These are phyloP conservation scores for Pharnaceum exiguum DNA, from an alignment of 148 eudicot genomes.

Conservation along the genomic window DNA sequence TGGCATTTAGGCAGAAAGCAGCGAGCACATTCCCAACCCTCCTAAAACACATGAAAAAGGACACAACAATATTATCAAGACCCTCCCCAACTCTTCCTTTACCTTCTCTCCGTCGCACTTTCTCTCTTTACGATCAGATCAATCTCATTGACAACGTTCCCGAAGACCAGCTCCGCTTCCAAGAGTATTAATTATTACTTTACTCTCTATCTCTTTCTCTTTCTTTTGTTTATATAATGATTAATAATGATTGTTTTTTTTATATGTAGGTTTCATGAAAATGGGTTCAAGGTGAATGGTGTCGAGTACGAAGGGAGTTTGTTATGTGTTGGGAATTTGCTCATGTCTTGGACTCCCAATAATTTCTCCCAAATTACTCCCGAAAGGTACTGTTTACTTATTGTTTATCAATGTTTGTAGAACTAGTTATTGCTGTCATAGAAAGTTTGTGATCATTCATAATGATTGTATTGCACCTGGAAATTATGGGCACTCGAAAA, in stretches of 20 bases:
- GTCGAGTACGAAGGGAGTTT: conserved; percentile 79
- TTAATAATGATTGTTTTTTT: neutral
- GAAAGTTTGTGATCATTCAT: no score
- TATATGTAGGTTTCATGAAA: conserved; percentile 54
- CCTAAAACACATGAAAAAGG: conserved; percentile 46
- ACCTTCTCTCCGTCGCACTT: conserved; percentile 84
- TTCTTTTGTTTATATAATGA: neutral
- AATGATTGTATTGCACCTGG: no score
- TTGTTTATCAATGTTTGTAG: no score
- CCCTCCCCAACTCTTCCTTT: conserved; percentile 35
- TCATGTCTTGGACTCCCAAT: conserved; percentile 78
- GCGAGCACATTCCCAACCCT: conserved; percentile 59
- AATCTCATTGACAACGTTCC: conserved; percentile 87
- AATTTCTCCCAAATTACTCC: conserved; percentile 63
- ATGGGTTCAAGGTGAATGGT: conserved; percentile 79
- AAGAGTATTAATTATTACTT: conserved; percentile 33
- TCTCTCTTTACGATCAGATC: conserved; percentile 92
- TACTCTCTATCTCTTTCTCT: no score
- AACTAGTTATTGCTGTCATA: no score
- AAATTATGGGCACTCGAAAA: no score
- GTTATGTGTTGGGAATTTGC: conserved; percentile 77
- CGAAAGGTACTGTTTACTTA: conserved; percentile 43
- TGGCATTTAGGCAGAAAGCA: conserved; percentile 64
- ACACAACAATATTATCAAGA: conserved; percentile 20
- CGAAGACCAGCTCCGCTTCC: conserved; percentile 88